Conservation (phyloP, 371 early-diverging fungal species). For the Mortierella sp. region DNA sequence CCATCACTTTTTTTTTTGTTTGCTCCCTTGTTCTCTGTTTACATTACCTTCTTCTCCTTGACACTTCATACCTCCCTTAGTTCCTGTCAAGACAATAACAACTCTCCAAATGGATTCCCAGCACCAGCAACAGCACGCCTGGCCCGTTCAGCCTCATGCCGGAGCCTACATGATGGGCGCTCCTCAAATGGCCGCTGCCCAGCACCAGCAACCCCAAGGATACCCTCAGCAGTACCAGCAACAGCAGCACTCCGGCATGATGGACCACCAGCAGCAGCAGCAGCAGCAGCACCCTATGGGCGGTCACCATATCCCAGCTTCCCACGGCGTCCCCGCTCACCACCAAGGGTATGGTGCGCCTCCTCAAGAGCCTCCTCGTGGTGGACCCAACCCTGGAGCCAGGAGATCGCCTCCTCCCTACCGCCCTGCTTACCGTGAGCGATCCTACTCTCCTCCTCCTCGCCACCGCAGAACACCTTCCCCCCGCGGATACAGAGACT, state of each 20-base stretch:
- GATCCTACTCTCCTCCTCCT: conserved; percentile 68
- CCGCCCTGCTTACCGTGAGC: conserved; percentile 60
- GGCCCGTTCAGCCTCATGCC: conserved; percentile 27
- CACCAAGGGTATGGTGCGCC: conserved; percentile 37
- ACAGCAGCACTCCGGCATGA: conserved; percentile 35
- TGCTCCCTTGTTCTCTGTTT: conserved; percentile 7
- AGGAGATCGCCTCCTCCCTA: conserved; percentile 54
- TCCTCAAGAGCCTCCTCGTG: conserved; percentile 49
- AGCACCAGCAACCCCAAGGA: conserved; percentile 24
- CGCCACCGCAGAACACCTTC: conserved; percentile 61
- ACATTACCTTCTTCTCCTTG: conserved; percentile 4
- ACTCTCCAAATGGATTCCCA: conserved; percentile 32
- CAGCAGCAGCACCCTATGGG: conserved; percentile 22
- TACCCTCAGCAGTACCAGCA: conserved; percentile 35
- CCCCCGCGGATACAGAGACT: conserved; percentile 62
- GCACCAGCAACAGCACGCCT: conserved; percentile 35
- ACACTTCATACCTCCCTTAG: background rate
- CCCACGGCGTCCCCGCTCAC: conserved; percentile 19
- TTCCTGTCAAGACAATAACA: background rate
- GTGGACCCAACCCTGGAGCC: conserved; percentile 25
- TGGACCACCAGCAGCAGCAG: conserved; percentile 8
- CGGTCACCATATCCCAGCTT: conserved; percentile 22
- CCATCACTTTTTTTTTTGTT: background rate
- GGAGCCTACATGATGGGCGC: conserved; percentile 39
- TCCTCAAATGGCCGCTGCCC: conserved; percentile 23